Evolutionary conservation across 106 monocot species (phyloP).

Genomic region (Apostasia ramifera): DNA sequence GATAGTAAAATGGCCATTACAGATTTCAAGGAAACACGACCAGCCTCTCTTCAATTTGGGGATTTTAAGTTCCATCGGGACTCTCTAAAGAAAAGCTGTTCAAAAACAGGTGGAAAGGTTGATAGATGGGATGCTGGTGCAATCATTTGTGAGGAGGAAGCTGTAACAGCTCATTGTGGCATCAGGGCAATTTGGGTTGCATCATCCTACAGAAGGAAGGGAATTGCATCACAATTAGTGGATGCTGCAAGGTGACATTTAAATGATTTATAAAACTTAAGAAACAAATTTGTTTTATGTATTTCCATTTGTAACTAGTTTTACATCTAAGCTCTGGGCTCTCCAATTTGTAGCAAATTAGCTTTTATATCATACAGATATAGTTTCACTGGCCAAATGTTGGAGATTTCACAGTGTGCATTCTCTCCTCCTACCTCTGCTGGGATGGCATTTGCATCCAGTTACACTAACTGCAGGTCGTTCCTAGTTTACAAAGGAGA

Average conservation of each 20-base stretch:
- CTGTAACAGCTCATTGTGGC: slow-evolving; percentile 36
- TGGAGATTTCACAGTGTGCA: slow-evolving; percentile 21
- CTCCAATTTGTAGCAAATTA: neutral
- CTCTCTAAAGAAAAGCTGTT: slow-evolving; percentile 15
- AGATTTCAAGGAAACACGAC: neutral
- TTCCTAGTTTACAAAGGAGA: slow-evolving; percentile 28
- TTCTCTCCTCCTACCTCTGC: slow-evolving; percentile 50
- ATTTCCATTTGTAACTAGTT: neutral
- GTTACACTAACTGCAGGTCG: slow-evolving; percentile 20
- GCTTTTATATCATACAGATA: neutral
- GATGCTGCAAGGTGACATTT: slow-evolving; percentile 55
- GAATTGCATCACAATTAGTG: slow-evolving; percentile 30
- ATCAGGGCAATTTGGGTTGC: slow-evolving; percentile 23
- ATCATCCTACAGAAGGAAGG: slow-evolving; percentile 11
- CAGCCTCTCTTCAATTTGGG: slow-evolving; percentile 52
- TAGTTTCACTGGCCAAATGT: neutral
- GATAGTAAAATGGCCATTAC: neutral
- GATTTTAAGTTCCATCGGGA: slow-evolving; percentile 59
- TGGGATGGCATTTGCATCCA: slow-evolving; percentile 34
- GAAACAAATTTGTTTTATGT: neutral
- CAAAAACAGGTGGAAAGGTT: slow-evolving; percentile 3
- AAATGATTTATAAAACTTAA: neutral
- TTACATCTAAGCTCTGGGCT: neutral
- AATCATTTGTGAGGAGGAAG: slow-evolving; percentile 58
- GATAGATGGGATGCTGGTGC: slow-evolving; percentile 45